Evolutionary conservation across 2,329 filamentous ascomycete genomes (phyloP).

Genomic region (Chaetomiaceae sp.): DNA sequence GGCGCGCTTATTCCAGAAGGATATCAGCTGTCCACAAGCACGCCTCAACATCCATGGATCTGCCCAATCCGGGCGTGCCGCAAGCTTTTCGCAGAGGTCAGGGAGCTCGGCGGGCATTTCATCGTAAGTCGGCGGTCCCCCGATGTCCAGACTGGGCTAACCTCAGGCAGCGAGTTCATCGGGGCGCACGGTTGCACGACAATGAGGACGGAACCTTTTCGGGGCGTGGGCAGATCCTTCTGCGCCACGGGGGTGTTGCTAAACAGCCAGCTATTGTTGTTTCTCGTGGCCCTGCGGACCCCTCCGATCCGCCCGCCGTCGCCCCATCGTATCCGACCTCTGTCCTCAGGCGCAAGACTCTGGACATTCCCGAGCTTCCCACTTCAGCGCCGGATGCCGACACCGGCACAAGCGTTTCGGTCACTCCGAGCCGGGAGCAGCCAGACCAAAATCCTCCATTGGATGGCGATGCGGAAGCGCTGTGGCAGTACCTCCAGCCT

Average conservation of each 20-base stretch:
- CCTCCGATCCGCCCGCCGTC: conserved; percentile 6
- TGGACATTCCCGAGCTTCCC: neutral
- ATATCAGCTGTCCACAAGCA: conserved; percentile 12
- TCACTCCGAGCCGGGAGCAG: neutral
- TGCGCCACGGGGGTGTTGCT: neutral
- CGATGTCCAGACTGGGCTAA: neutral
- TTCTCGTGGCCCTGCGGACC: conserved; percentile 18
- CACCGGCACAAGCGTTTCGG: neutral
- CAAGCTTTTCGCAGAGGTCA: conserved; percentile 10
- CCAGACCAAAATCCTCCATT: neutral
- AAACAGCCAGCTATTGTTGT: conserved; percentile 23
- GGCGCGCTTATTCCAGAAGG: conserved; percentile 20
- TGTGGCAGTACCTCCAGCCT: conserved; percentile 30
- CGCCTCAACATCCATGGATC: conserved; percentile 20
- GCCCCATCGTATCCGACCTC: neutral
- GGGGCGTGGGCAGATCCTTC: conserved; percentile 14
- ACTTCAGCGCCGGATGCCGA: neutral
- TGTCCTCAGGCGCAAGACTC: neutral
- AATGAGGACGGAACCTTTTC: conserved; percentile 32
- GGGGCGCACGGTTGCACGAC: conserved; percentile 26
- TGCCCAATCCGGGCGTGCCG: conserved; percentile 26
- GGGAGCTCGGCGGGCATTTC: conserved; percentile 24
- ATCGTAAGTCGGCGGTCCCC: conserved; percentile 7
- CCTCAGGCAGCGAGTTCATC: conserved; percentile 19
- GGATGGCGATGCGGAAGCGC: conserved; percentile 1